phyloP scores from a whole-genome alignment of 169 alveolate genomes.

The Eimeria tenella region DNA sequence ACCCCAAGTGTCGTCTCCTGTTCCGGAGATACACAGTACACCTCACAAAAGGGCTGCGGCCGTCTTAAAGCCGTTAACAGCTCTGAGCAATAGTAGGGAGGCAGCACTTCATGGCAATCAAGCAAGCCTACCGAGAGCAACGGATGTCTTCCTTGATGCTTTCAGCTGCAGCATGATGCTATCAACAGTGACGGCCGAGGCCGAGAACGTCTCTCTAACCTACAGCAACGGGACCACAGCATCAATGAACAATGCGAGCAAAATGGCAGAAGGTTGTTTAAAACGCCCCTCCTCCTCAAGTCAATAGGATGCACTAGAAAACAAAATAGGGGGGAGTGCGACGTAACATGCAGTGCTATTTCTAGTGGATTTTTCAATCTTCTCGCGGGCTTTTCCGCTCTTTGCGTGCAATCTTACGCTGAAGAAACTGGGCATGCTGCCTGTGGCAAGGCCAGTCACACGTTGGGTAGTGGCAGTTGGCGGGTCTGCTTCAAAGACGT shows the following conservation, averaged over 20 bases:
- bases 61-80: not conserved
- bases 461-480: constrained; percentile 89
- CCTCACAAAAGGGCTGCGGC: not conserved
- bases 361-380: too few relatives aligned
- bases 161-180: constrained; percentile 82
- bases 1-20: constrained; percentile 90
- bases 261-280: too few relatives aligned
- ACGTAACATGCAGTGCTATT: too few relatives aligned
- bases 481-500: constrained; percentile 84
- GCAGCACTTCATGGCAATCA: not conserved
- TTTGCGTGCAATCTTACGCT: not conserved
- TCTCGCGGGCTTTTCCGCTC: too few relatives aligned
- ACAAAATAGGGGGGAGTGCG: not conserved
- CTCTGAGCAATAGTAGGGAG: not conserved
- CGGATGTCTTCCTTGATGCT: constrained; percentile 74
- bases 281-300: too few relatives aligned
- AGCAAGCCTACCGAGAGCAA: constrained; percentile 79
- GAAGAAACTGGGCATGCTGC: constrained; percentile 85
- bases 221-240: constrained; percentile 10
- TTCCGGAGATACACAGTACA: not conserved
- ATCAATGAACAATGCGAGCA: too few relatives aligned
- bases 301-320: not conserved
- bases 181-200: constrained; percentile 83
- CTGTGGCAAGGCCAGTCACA: constrained; percentile 85
- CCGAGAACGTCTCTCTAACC: constrained; percentile 84